Base-by-base conservation (phyloP, 768 basidiomycete species). In the Serendipita indica region DNA sequence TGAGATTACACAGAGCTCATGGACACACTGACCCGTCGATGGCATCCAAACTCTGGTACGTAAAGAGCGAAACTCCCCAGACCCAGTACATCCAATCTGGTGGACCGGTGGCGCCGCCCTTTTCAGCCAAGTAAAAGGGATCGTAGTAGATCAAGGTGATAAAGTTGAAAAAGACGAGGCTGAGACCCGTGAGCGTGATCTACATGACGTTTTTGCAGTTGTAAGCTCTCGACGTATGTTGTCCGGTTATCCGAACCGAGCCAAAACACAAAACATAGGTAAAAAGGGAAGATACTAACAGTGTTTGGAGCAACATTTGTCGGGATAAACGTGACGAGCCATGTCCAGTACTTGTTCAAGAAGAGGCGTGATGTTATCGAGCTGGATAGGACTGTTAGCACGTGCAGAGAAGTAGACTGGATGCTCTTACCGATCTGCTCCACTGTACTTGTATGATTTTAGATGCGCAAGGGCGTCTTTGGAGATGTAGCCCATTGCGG, bases 51-150 rank as follows among this genome's bases (percentile, higher is more conserved):
- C 74, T 86, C 71, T 99, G 94, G 66, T 99, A 99, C 59, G 85
- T 68, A 68, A 98, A 98, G 49, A 99, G 71, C 1, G 93, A 92
- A 35, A 81, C 68, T 0, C 81, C 89, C 84, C 91, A 97, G 3
- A 90, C 89, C 67, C 86, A 86, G 69, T 93, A 98, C 16, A 97
- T 72, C 92, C 92, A 94, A 39, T 77, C 75, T 0, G 92, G 91
- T 2, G 82, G 82, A 1, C 79, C 79, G 5, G 66, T 64, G 3
- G 73, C 76, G 3, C 81, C 82, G 3, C 79, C 83, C 60, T 81
- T 80, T 59, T 86, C 79, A 7, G 80, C 76, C 45, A 84, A 72
- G 68, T 87, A 88, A 28, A 75, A 67, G 1, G 89, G 88, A 70
- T 98, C 92, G 66, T 84, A 91, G 66, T 84, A 83, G 1, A 93